Evolutionary conservation across 345 rosid species (phyloP), one percentile per base, ranked within the genome.

Genomic region (Lepidium africanum): DNA sequence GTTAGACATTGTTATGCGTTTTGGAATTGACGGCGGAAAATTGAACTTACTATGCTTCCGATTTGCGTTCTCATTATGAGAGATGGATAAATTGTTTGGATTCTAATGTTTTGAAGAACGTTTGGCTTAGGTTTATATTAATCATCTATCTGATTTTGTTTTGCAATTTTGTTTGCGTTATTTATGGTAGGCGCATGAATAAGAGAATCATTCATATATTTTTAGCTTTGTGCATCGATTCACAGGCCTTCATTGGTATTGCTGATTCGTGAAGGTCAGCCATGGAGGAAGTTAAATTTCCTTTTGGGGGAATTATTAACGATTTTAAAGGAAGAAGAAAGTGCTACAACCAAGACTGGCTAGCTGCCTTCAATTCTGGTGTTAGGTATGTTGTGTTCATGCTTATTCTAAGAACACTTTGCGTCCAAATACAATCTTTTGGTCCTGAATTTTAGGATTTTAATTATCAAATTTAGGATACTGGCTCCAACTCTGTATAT

Each of bases 401-500:
- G 32, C 33, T 35, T 15, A 11, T 5, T 60, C 32, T 7, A 17
- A 14, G 10, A 13, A 21, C 33, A 30, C 7, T 30, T 48, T 10
- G 17, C 40, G 6, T n/a, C 62, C 13, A 17, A 16, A n/a, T 47
- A 1, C 32, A 30, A 19, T 2, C 12, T 19, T 15, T 16, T 16
- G 21, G 3, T 55, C 59, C 9, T 19, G 15, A 47, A 0, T 9
- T 16, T 11, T 15, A 10, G 23, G 1, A 10, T 33, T 45, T 8
- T 11, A 53, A 63, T 15, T 19, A 15, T 14, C 23, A 15, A 2
- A 56, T 9, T 25, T 76, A 86, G 93, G 80, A 77, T 87, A 47
- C 33, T 87, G 74, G 93, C 90, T 35, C 93, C 93, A 46, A 87
- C 88, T 12, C 68, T 79, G 10, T 85, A 80, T 61, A 78, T 87